These are phyloP conservation scores for Alternaria triticina DNA, from an alignment of 2,329 filamentous ascomycete genomes.

Conservation along the genomic window DNA sequence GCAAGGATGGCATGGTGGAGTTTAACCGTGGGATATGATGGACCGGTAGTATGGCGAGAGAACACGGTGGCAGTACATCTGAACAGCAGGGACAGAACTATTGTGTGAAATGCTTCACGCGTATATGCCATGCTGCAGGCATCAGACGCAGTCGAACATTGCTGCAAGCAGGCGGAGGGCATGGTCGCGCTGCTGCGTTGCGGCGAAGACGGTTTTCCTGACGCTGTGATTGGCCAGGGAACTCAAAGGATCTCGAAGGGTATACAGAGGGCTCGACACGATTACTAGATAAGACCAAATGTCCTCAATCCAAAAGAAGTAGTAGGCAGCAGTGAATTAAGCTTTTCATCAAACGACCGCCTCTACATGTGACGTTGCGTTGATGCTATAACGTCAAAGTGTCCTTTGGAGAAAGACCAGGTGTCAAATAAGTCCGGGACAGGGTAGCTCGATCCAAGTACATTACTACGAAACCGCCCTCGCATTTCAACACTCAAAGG, in stretches of 20 bases:
- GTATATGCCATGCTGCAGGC: neutral
- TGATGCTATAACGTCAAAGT: constrained; percentile 35
- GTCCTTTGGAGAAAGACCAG: constrained; percentile 42
- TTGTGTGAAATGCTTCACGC: neutral
- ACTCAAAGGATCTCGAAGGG: constrained; percentile 3
- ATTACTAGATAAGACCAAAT: constrained; percentile 6
- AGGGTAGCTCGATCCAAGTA: constrained; percentile 30
- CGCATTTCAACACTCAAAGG: constrained; percentile 20
- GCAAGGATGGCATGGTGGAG: constrained; percentile 82
- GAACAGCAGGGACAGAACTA: neutral
- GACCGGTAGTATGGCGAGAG: constrained; percentile 1
- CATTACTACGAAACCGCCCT: constrained; percentile 25
- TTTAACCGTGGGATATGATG: constrained; percentile 91
- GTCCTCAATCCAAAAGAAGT: neutral
- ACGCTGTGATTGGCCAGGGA: constrained; percentile 15
- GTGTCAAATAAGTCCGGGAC: constrained; percentile 30
- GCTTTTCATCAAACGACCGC: constrained; percentile 14
- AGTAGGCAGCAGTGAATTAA: constrained; percentile 21
- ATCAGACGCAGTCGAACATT: neutral
- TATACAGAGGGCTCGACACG: neutral
- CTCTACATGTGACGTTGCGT: constrained; percentile 19
- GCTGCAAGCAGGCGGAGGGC: neutral
- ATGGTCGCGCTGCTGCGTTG: constrained; percentile 1
- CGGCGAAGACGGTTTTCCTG: constrained; percentile 21
- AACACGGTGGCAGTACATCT: neutral